Conservation (phyloP, 108 stramenopile species). For the Heterococcus sp. region DNA sequence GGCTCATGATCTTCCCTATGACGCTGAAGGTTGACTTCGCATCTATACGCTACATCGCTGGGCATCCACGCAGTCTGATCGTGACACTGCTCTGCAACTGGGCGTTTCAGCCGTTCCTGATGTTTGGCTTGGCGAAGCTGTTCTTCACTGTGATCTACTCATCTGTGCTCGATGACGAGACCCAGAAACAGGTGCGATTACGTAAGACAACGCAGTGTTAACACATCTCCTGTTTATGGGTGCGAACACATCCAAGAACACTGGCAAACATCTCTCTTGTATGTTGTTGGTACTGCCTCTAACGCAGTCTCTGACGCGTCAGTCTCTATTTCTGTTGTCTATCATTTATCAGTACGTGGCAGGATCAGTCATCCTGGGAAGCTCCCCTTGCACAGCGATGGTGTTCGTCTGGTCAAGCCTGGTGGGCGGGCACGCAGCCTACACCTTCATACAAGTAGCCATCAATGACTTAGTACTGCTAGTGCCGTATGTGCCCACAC, state of each 20-base stretch:
- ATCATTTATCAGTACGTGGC: conserved; percentile 15
- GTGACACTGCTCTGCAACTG: conserved; percentile 31
- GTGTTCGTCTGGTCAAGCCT: conserved; percentile 41
- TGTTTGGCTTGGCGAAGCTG: conserved; percentile 23
- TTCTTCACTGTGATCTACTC: conserved; percentile 20
- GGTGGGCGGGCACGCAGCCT: conserved; percentile 10
- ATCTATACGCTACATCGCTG: background rate
- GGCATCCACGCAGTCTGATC: conserved; percentile 1
- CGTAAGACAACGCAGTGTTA: too few relatives aligned
- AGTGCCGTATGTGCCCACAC: conserved; percentile 12
- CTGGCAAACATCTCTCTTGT: too few relatives aligned
- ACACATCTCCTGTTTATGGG: too few relatives aligned
- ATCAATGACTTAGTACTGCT: conserved; percentile 15
- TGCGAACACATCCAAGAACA: too few relatives aligned
- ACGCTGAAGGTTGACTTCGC: conserved; percentile 16
- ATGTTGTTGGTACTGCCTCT: background rate
- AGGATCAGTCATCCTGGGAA: conserved; percentile 35
- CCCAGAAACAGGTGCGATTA: background rate
- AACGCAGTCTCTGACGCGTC: background rate
- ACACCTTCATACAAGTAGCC: conserved; percentile 14
- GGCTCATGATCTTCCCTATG: conserved; percentile 49
- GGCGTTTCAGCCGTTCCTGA: conserved; percentile 38
- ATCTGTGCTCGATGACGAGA: background rate
- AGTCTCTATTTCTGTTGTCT: background rate
- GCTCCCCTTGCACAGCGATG: conserved; percentile 46